Evolutionary conservation across 495 filamentous ascomycete species (phyloP), one percentile per base, ranked within the genome.

Genomic region (Aspergillus asperescens): DNA sequence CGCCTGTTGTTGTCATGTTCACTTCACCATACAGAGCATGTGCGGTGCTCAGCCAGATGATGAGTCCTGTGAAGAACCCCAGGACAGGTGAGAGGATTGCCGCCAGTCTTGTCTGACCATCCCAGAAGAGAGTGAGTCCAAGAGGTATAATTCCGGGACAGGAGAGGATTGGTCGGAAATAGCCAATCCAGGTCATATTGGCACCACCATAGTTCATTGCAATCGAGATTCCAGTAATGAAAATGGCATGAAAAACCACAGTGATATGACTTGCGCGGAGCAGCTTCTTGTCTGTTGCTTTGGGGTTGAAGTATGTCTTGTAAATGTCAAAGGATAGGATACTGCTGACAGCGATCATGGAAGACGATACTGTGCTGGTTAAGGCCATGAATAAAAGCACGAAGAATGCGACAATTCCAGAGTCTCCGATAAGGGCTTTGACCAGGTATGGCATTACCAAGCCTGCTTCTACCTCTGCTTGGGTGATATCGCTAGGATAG

Each of bases 331-430:
- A 73, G 7, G 70, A 69, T 20, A 74, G 56, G 32, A 76, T 76
- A 44, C 69, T 73, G 62, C 68, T 70, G 56, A 76, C 73, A 1
- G 73, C 73, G 28, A 76, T 75, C 65, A 76, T 68, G 7, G 64
- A 69, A 1, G 73, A 72, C 12, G 72, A 75, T 1, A 73, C 63
- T 1, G 72, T 74, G 49, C 66, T 74, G 4, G 77, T 80, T 16
- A 80, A 62, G 28, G 77, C 78, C 76, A 81, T 77, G 63, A 81
- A 80, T 1, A 81, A 59, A 2, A 78, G 63, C 24, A 81, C 59
- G 18, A 81, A 71, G 58, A 79, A 76, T n/a, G 68, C 68, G 6
- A 71, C 61, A 1, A 76, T 73, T 7, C 75, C 77, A 16, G 67
- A 64, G 25, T 70, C 62, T 1, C 78, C 78, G 12, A 80, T 63